Conservation (phyloP, 179 eudicot species). For the Corrigiola litoralis region DNA sequence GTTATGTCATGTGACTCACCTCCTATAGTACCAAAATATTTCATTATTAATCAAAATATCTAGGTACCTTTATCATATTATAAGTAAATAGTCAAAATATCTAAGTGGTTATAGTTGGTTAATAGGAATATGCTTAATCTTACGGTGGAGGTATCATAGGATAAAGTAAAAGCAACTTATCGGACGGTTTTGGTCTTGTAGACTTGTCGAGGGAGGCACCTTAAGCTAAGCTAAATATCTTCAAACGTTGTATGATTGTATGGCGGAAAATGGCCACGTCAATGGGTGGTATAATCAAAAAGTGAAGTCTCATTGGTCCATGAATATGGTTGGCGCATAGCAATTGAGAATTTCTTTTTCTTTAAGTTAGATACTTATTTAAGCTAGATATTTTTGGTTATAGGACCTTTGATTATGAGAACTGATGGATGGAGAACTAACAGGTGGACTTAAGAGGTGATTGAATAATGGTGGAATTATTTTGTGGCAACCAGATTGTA, state of each 20-base stretch:
- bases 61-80: too few species aligned
- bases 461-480: too few species aligned
- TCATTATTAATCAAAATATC: slow-evolving; percentile 20
- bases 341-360: not conserved
- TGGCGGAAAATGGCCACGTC: slow-evolving; percentile 24
- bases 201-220: not conserved
- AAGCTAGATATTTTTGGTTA: slow-evolving; percentile 19
- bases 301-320: slow-evolving; percentile 21
- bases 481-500: too few species aligned
- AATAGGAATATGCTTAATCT: not conserved
- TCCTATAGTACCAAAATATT: not conserved
- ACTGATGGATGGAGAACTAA: slow-evolving; percentile 21
- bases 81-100: slow-evolving; percentile 15
- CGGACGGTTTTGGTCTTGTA: too few species aligned
- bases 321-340: slow-evolving; percentile 18
- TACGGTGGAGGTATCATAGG: not conserved
- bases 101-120: too few species aligned
- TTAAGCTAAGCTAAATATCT: slow-evolving; percentile 12
- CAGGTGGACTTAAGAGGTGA: too few species aligned
- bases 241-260: not conserved
- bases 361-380: slow-evolving; percentile 18
- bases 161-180: not conserved
- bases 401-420: not conserved
- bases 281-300: slow-evolving; percentile 18
- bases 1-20: too few species aligned